These are phyloP conservation scores for Zygoascus tannicola DNA, from an alignment of 805 yeast genomes.

Conservation along the genomic window DNA sequence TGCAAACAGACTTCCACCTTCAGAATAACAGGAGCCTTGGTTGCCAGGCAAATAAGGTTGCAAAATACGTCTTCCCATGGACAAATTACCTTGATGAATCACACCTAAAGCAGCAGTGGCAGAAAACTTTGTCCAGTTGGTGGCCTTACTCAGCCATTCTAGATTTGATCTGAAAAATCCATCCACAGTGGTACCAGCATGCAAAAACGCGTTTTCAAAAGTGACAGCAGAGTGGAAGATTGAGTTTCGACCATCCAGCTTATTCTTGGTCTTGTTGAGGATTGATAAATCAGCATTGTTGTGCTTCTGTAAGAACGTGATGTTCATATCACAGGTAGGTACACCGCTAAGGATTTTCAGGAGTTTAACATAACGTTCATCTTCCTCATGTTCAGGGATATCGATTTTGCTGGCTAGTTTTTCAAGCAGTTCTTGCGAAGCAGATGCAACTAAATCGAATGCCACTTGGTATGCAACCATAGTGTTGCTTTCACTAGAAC, in stretches of 20 bases:
- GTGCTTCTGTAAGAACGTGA: conserved; percentile 78
- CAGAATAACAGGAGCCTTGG: conserved; percentile 72
- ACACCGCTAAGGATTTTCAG: conserved; percentile 75
- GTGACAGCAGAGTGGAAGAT: conserved; percentile 94
- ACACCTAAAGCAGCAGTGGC: conserved; percentile 98
- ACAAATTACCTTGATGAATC: conserved; percentile 86
- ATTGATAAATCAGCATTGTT: conserved; percentile 80
- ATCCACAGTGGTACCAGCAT: conserved; percentile 94
- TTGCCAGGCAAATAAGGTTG: conserved; percentile 86
- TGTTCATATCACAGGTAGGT: conserved; percentile 87
- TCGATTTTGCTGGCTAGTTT: conserved; percentile 36
- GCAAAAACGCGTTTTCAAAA: conserved; percentile 88
- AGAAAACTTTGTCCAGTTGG: conserved; percentile 95
- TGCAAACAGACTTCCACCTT: conserved; percentile 93
- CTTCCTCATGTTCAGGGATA: conserved; percentile 15
- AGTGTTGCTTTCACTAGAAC: conserved; percentile 30
- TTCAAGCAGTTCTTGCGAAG: conserved; percentile 78
- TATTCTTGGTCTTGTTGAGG: conserved; percentile 68
- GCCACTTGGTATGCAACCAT: conserved; percentile 85
- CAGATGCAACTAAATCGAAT: conserved; percentile 84
- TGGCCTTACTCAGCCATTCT: conserved; percentile 96
- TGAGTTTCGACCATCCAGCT: conserved; percentile 84
- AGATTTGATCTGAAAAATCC: conserved; percentile 81
- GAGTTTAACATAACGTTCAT: conserved; percentile 32
- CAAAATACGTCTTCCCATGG: conserved; percentile 79